Base-by-base conservation (phyloP, 768 basidiomycete genomes). In the Auricularia auricula-judae region DNA sequence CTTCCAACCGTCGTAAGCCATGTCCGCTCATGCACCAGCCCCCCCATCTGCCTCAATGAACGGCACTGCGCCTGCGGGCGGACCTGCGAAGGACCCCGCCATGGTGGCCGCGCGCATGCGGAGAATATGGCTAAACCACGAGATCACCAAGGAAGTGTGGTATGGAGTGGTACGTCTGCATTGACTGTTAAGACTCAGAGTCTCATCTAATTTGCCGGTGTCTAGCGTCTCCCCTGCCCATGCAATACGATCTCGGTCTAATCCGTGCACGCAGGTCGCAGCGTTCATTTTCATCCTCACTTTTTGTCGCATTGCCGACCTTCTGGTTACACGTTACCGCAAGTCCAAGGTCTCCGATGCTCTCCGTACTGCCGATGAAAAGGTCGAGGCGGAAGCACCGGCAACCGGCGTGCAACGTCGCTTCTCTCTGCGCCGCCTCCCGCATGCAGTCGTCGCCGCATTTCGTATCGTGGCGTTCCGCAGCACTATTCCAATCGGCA, bases 381-480 rank as follows among this genome's bases (percentile, higher is more conserved):
- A 70, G 60, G 23, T 0, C 4, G 53, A 62, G 14, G 53, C 56
- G 3, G 71, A 69, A 39, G 61, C 29, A 16, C 59, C 47, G 14
- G n/a, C 60, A 23, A 21, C 42, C 7, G 42, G 36, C n/a, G 16
- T 58, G 10, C 56, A 21, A 2, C n/a, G 23, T 18, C 60, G 56
- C 39, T 58, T 69, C 3, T 74, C 73, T 16, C 68, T 69, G 67
- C 68, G 74, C 36, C 74, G 76, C 35, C 64, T 79, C 10, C 76
- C 77, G 0, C 65, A 69, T n/a, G 80, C 78, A 1, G 35, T 76
- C 23, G 70, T 76, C 39, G 76, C 82, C 12, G 71, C 71, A 5
- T 84, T 83, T 71, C 77, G 79, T 23, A 79, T 83, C 23, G 64
- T 80, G 21, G 77, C 78, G 5, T 85, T 84, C 68, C 80, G 84